Base-by-base conservation (phyloP, 176 grass and related monocot species). In the Rhipidocladum racemiflorum region DNA sequence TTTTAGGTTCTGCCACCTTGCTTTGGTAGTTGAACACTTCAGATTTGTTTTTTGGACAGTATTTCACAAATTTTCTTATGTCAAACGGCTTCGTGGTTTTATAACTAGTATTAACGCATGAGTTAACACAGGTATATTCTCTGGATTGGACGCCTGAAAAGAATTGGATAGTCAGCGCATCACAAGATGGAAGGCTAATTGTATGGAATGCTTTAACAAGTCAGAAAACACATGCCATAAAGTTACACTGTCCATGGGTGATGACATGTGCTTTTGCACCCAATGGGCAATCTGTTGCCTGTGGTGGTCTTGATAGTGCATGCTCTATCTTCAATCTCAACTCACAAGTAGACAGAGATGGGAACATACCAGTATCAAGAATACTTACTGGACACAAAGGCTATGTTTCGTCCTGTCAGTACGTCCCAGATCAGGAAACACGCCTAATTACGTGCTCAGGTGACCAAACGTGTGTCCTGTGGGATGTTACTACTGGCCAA, bases 141-240 rank as follows among this genome's bases (percentile, higher is more conserved):
- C 74, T 99, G 79, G 96, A 99, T 87, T 99, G 96, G 96, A 91
- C 96, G 40, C 87, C 90, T 85, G 92, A 99, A 86, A 99, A 89
- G 89, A 99, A 99, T 83, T 88, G 92, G 87, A 95, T 99, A 85
- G 96, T 99, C 71, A 99, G 96, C 9, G 92, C 92, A 53, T 95
- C 96, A 18, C 91, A 91, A 75, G 96, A 95, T 84, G 96, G 96
- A 70, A 89, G 92, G 77, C 44, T 99, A 78, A 99, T 99, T 78
- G 92, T 99, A 68, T 99, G 96, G 96, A 99, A 99, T 90, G 96
- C 96, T 72, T 87, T 99, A 79, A 99, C 96, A 28, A 99, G 96
- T 73, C 96, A 99, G 68, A 99, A 99, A 80, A 99, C 96, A 77
- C 96, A 99, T 86, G 92, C 96, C 35, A 99, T 99, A 89, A 99